Evolutionary conservation across 768 basidiomycete species (phyloP).

Genomic region (Megacollybia marginata): DNA sequence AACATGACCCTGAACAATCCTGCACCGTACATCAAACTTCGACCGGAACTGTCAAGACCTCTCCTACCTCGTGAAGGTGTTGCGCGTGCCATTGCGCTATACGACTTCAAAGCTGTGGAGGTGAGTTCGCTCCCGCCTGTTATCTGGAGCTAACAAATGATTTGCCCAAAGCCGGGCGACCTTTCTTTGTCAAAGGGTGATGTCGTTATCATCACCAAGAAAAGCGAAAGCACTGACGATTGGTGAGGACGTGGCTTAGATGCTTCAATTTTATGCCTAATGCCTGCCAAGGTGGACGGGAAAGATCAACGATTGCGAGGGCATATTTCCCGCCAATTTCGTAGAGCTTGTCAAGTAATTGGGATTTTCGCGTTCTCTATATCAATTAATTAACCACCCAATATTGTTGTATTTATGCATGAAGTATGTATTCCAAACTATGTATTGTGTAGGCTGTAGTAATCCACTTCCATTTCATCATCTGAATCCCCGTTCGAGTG

Average conservation of each 20-base stretch:
- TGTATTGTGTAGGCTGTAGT: too few species aligned
- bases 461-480: conserved; percentile 9
- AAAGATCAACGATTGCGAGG: conserved; percentile 48
- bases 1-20: conserved; percentile 1
- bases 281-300: conserved; percentile 62
- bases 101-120: conserved; percentile 68
- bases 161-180: conserved; percentile 50
- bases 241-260: conserved; percentile 38
- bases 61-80: conserved; percentile 52
- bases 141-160: background rate
- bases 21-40: conserved; percentile 33
- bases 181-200: conserved; percentile 72
- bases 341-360: conserved; percentile 49
- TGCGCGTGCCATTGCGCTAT: conserved; percentile 67
- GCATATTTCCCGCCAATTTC: conserved; percentile 80
- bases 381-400: too few species aligned
- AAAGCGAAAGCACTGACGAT: conserved; percentile 65
- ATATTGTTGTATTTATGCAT: too few species aligned
- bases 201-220: conserved; percentile 60
- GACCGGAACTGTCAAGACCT: conserved; percentile 42
- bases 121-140: conserved; percentile 24
- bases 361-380: too few species aligned
- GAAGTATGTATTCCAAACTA: too few species aligned
- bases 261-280: background rate
- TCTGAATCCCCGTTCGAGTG: conserved; percentile 3